These are phyloP conservation scores for Euphorbia schlechtendalii DNA, from an alignment of 441 rosid genomes.

Conservation along the genomic window DNA sequence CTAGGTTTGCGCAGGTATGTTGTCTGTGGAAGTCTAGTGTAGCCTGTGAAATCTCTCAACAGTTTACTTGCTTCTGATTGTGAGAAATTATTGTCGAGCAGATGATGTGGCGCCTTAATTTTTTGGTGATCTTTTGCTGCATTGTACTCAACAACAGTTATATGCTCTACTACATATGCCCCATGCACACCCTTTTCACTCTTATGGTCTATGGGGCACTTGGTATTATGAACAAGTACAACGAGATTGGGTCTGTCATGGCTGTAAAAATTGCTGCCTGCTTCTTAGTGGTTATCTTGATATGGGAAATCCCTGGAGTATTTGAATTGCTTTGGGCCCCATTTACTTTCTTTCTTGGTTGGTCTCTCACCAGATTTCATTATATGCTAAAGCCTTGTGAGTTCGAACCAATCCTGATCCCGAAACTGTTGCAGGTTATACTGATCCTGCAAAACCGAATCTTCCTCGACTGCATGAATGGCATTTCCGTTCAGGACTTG, in stretches of 20 bases:
- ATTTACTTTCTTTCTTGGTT: slow-evolving; percentile 70
- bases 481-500: slow-evolving; percentile 99
- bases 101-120: slow-evolving; percentile 99
- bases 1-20: slow-evolving; percentile 82
- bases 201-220: slow-evolving; percentile 98
- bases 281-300: slow-evolving; percentile 78
- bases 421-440: slow-evolving; percentile 57
- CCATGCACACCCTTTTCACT: slow-evolving; percentile 99
- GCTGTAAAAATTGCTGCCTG: slow-evolving; percentile 66
- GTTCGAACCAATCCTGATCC: slow-evolving; percentile 7
- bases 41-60: slow-evolving; percentile 11
- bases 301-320: slow-evolving; percentile 98
- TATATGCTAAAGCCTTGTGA: slow-evolving; percentile 10
- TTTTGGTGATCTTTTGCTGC: slow-evolving; percentile 80
- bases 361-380: slow-evolving; percentile 27
- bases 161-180: slow-evolving; percentile 94
- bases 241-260: slow-evolving; percentile 77
- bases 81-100: slow-evolving; percentile 31
- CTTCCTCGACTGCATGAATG: slow-evolving; percentile 79
- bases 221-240: slow-evolving; percentile 78
- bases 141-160: slow-evolving; percentile 87
- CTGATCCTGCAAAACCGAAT: slow-evolving; percentile 90
- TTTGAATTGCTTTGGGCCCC: slow-evolving; percentile 93
- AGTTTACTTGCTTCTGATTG: slow-evolving; percentile 21
- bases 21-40: slow-evolving; percentile 5